Evolutionary conservation across 2,329 filamentous ascomycete species (phyloP), one percentile per base, ranked within the genome.

Genomic region (Scedosporium minutisporum): DNA sequence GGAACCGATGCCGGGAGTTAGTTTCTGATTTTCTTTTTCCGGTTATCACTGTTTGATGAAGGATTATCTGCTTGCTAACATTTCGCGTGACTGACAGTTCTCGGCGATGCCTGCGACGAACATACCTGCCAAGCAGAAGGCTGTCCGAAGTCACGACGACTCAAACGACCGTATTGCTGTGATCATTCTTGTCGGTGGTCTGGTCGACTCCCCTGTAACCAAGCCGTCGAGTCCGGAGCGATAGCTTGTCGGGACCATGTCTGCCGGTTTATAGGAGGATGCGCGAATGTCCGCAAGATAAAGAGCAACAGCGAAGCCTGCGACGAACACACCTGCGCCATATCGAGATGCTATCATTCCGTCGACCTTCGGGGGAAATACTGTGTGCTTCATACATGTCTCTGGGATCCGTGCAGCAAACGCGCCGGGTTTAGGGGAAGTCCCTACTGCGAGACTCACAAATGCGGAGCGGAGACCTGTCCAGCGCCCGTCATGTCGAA

Each of bases 301-400:
- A 61, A 61, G 60, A 55, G 46, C 60, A 61, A 61, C 60, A 61
- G 60, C 48, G 44, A 55, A 16, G 60, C 60, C 18, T 61, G 60
- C 60, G 60, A 61, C 29, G 60, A 61, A 16, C 60, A 61, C 33
- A 61, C 46, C 2, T 61, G 60, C 16, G 60, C 60, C 48, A 29
- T n/a, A 10, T 25, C 46, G 18, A 27, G 29, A 29, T 61, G 60
- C 33, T 61, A 61, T 25, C 46, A 41, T 5, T 29, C 48, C 10
- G 60, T 44, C 12, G 60, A 51, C 14, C n/a, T 61, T 4, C 21
- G 60, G 2, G 48, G 60, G 3, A 55, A 61, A n/a, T 57, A 61
- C n/a, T 61, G 60, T 25, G 21, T 12, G 9, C 27, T 55, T 12
- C 60, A 61, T 14, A 61, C 60, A 6, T 61, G 60, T 25, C n/a